Evolutionary conservation across 83 land plant species (phyloP), one percentile per base, ranked within the genome.

Genomic region (Thuja plicata): DNA sequence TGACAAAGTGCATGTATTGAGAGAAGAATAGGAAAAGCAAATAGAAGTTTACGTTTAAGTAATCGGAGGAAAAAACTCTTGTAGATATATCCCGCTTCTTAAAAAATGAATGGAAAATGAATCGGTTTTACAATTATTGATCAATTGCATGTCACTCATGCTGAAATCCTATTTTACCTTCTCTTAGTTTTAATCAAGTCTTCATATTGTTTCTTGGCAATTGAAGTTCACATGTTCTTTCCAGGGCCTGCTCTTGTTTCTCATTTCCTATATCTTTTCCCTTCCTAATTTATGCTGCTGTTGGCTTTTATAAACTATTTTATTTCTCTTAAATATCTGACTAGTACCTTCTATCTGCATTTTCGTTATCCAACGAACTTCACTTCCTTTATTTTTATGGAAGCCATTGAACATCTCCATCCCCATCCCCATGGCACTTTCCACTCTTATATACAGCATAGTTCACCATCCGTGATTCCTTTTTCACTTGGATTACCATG

Each of bases 221-320:
- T 74, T 76, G 10, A 76, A 76, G 79, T 83, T 30, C 34, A 46
- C 85, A 46, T 83, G 84, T 79, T 79, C 55, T 46, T 83, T 54
- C 85, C 54, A 83, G 17, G 45, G 32, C 54, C 13, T 30, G 52
- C 6, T 83, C 55, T 83, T 83, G 52, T 83, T 83, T 46, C 35
- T n/a, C 15, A 46, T 83, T 82, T 82, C 52, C 15, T 46, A 13
- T 12, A 82, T 24, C 54, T 19, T 43, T 82, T 82, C 35, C 34
- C n/a, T 74, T 16, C 12, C 35, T 76, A 10, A 13, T 76, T 11
- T 12, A 34, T 0, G 34, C 16, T 83, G 30, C 32, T 46, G 7
- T 80, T 83, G 54, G 8, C 55, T 30, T 82, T 83, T n/a, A 48
- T 3, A 83, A 83, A 30, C 6, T 3, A 48, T 46, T 83, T 43